phyloP scores from a whole-genome alignment of 441 rosid genomes.

The Aquilaria agallochum region DNA sequence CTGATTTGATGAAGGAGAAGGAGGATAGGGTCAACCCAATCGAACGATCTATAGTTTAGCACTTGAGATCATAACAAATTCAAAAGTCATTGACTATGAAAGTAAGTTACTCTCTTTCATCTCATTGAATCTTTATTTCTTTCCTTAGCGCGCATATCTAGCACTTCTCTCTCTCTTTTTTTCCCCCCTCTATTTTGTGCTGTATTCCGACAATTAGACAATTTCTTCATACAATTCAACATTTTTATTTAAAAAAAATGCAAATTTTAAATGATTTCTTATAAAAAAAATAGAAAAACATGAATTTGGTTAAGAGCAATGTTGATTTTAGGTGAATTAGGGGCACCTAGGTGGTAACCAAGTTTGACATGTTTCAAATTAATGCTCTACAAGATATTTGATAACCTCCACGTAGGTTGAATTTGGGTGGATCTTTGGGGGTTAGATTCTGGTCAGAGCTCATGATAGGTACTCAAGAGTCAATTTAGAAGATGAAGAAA shows the following conservation, averaged over 20 bases:
- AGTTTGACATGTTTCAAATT: constrained; percentile 72
- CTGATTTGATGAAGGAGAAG: no score
- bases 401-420: constrained; percentile 49
- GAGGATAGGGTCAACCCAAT: no score
- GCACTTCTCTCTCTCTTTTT: no score
- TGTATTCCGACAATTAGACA: no score
- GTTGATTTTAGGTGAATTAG: constrained; percentile 48
- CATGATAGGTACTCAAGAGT: constrained; percentile 21
- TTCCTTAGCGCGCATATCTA: no score
- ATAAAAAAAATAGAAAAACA: constrained; percentile 40
- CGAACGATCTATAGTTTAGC: no score
- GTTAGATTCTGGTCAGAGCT: constrained; percentile 18
- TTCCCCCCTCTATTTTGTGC: no score
- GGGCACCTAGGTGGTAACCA: constrained; percentile 43
- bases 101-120: no score
- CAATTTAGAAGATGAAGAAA: neutral
- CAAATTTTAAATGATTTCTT: constrained; percentile 55
- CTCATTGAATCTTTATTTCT: no score
- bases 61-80: no score
- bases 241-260: constrained; percentile 20
- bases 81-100: no score
- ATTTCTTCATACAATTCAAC: no score
- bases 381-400: constrained; percentile 79
- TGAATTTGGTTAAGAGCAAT: constrained; percentile 46
- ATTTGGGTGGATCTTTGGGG: constrained; percentile 47